phyloP scores from a whole-genome alignment of 1,284 basidiomycete species.

The Marasmius sp. region DNA sequence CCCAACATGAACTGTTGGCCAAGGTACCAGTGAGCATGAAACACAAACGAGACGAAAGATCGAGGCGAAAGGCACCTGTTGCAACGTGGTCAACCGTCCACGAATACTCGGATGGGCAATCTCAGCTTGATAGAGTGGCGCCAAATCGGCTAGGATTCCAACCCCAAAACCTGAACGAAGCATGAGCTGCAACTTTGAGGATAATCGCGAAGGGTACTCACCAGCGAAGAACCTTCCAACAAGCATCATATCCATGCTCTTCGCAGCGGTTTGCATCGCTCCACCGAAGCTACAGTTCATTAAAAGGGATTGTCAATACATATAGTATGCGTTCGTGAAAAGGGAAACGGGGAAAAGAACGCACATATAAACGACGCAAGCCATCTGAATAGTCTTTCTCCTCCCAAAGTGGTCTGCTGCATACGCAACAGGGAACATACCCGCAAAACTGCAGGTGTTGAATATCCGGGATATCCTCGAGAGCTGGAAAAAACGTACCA shows the following conservation, averaged over 20 bases:
- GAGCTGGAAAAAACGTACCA: slow-evolving; percentile 20
- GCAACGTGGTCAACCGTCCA: slow-evolving; percentile 59
- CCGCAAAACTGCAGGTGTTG: slow-evolving; percentile 29
- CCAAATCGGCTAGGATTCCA: slow-evolving; percentile 56
- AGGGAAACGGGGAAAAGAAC: background rate
- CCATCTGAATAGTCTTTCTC: slow-evolving; percentile 37
- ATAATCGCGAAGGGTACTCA: no score
- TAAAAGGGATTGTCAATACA: slow-evolving; percentile 11
- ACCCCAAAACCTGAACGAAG: slow-evolving; percentile 30
- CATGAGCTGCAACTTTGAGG: background rate
- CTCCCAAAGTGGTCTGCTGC: slow-evolving; percentile 36
- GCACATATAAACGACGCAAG: slow-evolving; percentile 39
- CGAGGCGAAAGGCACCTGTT: slow-evolving; percentile 36
- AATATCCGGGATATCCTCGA: background rate
- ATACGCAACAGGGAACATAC: slow-evolving; percentile 42
- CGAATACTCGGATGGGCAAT: slow-evolving; percentile 66
- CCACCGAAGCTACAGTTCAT: slow-evolving; percentile 45
- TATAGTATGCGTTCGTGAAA: slow-evolving; percentile 30
- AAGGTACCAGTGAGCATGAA: background rate
- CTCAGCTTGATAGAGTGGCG: slow-evolving; percentile 61
- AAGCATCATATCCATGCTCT: slow-evolving; percentile 59
- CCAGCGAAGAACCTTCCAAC: slow-evolving; percentile 63
- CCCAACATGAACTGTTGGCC: slow-evolving; percentile 37
- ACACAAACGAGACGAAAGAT: background rate
- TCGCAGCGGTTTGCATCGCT: slow-evolving; percentile 47